Base-by-base conservation (phyloP, 1,284 basidiomycete species). In the Naganishia sp. region DNA sequence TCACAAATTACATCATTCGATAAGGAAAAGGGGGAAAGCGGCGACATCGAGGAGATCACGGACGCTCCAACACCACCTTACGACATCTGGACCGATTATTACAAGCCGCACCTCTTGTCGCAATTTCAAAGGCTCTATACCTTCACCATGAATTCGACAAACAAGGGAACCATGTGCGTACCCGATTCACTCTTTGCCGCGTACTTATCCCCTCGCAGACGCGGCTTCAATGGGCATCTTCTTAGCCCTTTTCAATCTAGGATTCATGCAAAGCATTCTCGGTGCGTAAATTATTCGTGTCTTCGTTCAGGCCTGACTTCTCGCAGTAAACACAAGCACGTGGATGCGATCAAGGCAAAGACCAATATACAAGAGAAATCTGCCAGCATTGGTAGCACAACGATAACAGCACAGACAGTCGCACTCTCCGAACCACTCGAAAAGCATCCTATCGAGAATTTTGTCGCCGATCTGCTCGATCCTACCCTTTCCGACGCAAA, bases 21-120 rank as follows among this genome's bases (percentile, higher is more conserved):
- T 21, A 39, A 39, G 2, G 82, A 83, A 0, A 79, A 91, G 31
- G 71, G 81, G 18, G 81, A 85, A 25, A 88, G 88, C 72, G 84
- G 87, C 21, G 82, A 82, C 46, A 79, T 77, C 15, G 83, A 83
- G 52, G 84, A 85, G 23, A 50, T 28, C 1, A 6, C 57, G 4
- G 57, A 61, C 15, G 36, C 31, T 21, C 48, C 74, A 10, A 74
- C 73, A 10, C 74, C 75, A 6, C 73, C 78, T 23, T 75, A 76
- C 55, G 88, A 93, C 67, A 92, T 90, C 72, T 95, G 91, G 88
- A 84, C 87, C 5, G 92, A 94, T 75, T 95, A 95, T 79, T 97
- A 97, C 76, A 85, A 92, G 43, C 93, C 94, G 5, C 80, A 89
- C 64, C 69, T 75, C 45, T 66, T 78, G 21, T 75, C 75, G 6